These are phyloP conservation scores for Plasmodium reichenowi DNA, from an alignment of 169 alveolate species.

Conservation along the genomic window DNA sequence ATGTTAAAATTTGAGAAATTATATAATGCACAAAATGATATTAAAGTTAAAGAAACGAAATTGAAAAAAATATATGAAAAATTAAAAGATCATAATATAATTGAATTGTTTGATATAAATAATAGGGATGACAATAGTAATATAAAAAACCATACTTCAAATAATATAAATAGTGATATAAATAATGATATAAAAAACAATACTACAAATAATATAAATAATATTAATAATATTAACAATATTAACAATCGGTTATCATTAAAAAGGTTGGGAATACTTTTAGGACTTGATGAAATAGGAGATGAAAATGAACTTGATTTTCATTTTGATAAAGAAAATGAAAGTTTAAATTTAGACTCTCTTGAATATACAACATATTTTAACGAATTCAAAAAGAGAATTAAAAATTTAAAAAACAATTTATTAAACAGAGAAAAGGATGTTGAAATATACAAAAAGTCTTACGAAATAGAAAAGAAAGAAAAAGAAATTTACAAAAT, in stretches of 20 bases:
- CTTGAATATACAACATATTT: constrained; percentile 50
- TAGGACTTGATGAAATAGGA: too few species aligned
- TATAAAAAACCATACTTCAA: too few species aligned
- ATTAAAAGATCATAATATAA: constrained; percentile 50
- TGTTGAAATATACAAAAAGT: constrained; percentile 51
- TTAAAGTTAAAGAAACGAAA: constrained; percentile 68
- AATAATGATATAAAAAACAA: not conserved
- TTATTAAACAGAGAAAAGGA: constrained; percentile 49
- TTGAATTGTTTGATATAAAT: constrained; percentile 41
- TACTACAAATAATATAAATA: not conserved
- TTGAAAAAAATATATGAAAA: constrained; percentile 59
- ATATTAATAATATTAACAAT: not conserved
- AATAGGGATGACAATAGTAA: constrained; percentile 17
- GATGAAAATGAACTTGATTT: constrained; percentile 3
- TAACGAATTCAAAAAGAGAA: constrained; percentile 54
- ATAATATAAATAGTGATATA: too few species aligned
- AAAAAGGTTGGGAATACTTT: not conserved
- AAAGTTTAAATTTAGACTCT: constrained; percentile 45
- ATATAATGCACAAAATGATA: constrained; percentile 57
- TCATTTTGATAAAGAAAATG: constrained; percentile 41
- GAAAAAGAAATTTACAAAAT: constrained; percentile 53
- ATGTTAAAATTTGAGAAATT: constrained; percentile 49
- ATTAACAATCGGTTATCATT: constrained; percentile 13
- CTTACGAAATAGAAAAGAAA: constrained; percentile 53
- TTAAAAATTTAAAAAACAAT: constrained; percentile 47